phyloP scores from a whole-genome alignment of 805 yeast species.

The Saccharomycodes ludwigii region DNA sequence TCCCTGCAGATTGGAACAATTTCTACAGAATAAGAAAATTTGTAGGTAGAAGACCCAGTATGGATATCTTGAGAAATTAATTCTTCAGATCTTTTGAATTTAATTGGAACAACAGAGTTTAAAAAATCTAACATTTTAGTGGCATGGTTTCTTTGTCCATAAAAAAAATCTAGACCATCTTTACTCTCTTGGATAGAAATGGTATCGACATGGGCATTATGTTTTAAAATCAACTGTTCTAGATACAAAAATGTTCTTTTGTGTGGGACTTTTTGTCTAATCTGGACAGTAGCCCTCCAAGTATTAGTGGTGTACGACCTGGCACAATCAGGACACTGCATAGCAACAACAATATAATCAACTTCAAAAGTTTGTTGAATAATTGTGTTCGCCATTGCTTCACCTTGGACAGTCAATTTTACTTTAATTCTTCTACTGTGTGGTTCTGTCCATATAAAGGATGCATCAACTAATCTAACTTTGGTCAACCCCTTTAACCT shows the following conservation, averaged over 20 bases:
- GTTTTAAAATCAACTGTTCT: constrained; percentile 88
- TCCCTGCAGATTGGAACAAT: constrained; percentile 95
- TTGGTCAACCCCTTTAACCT: constrained; percentile 78
- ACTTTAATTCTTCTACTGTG: constrained; percentile 91
- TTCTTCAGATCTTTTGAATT: constrained; percentile 77
- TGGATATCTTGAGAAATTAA: constrained; percentile 87
- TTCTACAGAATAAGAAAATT: constrained; percentile 87
- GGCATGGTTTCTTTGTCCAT: constrained; percentile 81
- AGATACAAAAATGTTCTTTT: constrained; percentile 91
- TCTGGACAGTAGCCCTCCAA: constrained; percentile 96
- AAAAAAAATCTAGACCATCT: constrained; percentile 93
- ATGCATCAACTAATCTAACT: constrained; percentile 83
- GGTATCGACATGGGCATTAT: constrained; percentile 88
- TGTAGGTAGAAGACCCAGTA: constrained; percentile 75
- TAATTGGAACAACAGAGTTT: constrained; percentile 72
- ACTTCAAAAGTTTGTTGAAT: constrained; percentile 92
- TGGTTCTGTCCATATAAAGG: constrained; percentile 98
- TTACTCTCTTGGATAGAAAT: constrained; percentile 83
- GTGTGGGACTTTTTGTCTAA: constrained; percentile 94
- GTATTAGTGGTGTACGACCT: constrained; percentile 92
- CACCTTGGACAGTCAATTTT: constrained; percentile 91
- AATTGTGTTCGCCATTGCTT: constrained; percentile 83
- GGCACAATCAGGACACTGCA: constrained; percentile 99
- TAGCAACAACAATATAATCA: constrained; percentile 83
- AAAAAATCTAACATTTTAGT: constrained; percentile 88